phyloP scores from a whole-genome alignment of 139 green algal species.

The Micromonas commoda region DNA sequence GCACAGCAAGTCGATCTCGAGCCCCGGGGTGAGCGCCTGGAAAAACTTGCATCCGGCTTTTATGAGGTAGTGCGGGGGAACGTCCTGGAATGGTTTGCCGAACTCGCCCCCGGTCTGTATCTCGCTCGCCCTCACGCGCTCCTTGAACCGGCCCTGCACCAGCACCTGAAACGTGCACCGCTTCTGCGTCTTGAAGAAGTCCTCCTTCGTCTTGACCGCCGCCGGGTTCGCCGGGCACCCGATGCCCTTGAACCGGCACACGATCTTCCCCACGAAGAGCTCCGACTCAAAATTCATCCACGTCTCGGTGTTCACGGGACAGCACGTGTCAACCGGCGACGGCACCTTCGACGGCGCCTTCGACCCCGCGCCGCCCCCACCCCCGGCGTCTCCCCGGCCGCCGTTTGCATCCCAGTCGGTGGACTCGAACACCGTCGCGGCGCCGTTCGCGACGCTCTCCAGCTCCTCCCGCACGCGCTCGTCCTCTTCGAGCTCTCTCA shows the following conservation, averaged over 20 bases:
- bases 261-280: slow-evolving; percentile 2
- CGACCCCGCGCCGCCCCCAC: neutral
- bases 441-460: neutral
- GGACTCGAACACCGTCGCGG: too few relatives aligned
- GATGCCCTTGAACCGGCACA: slow-evolving; percentile 24
- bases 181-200: neutral
- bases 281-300: slow-evolving; percentile 14
- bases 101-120: slow-evolving; percentile 14
- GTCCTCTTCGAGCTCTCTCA: neutral
- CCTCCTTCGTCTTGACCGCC: neutral
- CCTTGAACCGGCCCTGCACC: slow-evolving; percentile 22
- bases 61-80: neutral
- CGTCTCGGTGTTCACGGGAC: slow-evolving; percentile 19
- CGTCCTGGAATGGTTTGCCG: neutral
- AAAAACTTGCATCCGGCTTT: slow-evolving; percentile 7
- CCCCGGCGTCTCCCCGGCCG: too few relatives aligned
- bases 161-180: slow-evolving; percentile 18
- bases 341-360: neutral
- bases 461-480: neutral
- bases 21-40: slow-evolving; percentile 3
- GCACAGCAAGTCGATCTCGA: neutral
- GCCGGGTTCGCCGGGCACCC: neutral
- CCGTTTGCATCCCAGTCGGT: too few relatives aligned
- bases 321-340: neutral
- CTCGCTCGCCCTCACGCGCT: neutral